Evolutionary conservation across 192 early-diverging fungal genomes (phyloP), one percentile per base, ranked within the genome.

Genomic region (Backusella circina): DNA sequence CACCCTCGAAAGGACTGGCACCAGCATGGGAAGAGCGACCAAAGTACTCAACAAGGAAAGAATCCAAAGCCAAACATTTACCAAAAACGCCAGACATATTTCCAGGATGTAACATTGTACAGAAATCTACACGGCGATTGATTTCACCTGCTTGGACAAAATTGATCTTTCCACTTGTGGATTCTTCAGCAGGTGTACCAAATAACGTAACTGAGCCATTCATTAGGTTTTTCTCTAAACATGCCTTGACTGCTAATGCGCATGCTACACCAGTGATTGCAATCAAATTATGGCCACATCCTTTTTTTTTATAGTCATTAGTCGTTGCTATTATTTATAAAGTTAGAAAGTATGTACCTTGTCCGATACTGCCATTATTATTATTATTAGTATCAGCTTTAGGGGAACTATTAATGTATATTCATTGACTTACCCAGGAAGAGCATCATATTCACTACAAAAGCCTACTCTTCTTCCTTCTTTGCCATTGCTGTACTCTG

Each of bases 161-260:
- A 7, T 71, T 79, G 37, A 93, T 87, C 75, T 96, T 96, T 36
- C 93, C 95, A 66, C 90, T 90, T 7, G 79, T 75, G 0, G 79
- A 83, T 76, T 92, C 91, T 77, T 93, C 90, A 9, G 90, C 89
- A 10, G 92, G 90, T 9, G 90, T 90, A 28, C 91, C 92, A 82
- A 87, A 90, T 76, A 93, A 65, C 33, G 82, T 86, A 38, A 92
- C 83, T 5, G 75, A 79, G n/a, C 86, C 90, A 5, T 82, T 65
- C 3, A 90, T 31, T 23, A 70, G 18, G 35, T 80, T 85, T 13
- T 66, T 69, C 35, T 85, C 79, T 38, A 90, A 64, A 8, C 83
- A 79, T 18, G 38, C 36, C 37, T 83, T 80, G 2, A 82, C 81
- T 13, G 85, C 86, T 13, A 91, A 51, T 12, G 91, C 88, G 38